Base-by-base conservation (phyloP, 345 rosid genomes). In the Pelargonium nanum region DNA sequence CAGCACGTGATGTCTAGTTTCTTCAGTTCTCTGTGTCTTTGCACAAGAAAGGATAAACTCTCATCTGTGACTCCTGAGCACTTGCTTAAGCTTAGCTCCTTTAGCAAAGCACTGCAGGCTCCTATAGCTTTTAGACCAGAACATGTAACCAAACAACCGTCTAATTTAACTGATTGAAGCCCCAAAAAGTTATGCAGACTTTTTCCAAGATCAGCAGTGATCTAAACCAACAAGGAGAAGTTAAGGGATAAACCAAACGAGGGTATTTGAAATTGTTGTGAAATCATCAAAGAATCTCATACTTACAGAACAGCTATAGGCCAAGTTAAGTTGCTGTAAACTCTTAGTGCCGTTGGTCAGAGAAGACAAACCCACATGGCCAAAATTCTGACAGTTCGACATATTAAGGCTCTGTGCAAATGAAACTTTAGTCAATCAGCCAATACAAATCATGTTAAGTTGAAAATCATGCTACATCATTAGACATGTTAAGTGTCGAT, bases 1-100 rank as follows among this genome's bases (percentile, higher is more conserved):
- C 93, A 86, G 59, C 93, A 86, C 0, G 89, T 83, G 59, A 81
- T 77, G 67, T 86, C 89, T 50, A 86, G 81, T 67, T 78, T 81
- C 75, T 51, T 78, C 70, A 86, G 65, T 60, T 77, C 84, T 63
- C 63, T 78, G 0, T 78, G 85, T 61, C 69, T 73, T 24, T 76
- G 63, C 23, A 80, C 76, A 12, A 83, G 67, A 24, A 32, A 78
- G 16, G 84, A 83, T 61, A 86, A 80, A 17, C 84, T 83, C 28
- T 81, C 89, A 61, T 86, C 93, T 0, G 84, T 81, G 64, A 81
- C 87, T 44, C 85, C 87, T 21, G 57, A 57, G 65, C 87, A 86
- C 70, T 86, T 86, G 64, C 93, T 83, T 73, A 86, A 63, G 78
- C 89, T 80, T 60, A 86, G 73, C 68, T 81, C 84, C 53, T 24